Conservation (phyloP, 2,329 filamentous ascomycete species). For the Sclerotinia spermophila region DNA sequence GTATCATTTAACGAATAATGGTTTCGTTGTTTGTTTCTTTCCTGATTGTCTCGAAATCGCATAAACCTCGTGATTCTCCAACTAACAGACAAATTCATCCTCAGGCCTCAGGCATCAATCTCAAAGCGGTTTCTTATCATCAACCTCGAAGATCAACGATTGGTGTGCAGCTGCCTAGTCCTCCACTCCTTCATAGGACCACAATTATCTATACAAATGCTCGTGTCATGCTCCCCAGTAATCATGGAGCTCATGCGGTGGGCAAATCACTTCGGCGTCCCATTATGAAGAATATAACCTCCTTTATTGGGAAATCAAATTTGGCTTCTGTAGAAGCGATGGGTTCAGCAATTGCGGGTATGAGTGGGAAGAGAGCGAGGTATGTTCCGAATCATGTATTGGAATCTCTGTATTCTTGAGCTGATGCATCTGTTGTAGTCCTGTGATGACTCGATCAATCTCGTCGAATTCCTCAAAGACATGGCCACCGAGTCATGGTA, state of each 20-base stretch:
- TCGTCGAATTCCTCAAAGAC: constrained; percentile 26
- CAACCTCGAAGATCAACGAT: background rate
- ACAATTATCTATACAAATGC: constrained; percentile 1
- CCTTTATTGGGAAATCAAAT: constrained; percentile 24
- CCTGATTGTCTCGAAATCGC: background rate
- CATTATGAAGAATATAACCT: constrained; percentile 26
- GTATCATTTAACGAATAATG: background rate
- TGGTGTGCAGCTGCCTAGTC: constrained; percentile 2
- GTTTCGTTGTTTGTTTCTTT: constrained; percentile 1
- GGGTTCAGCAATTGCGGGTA: constrained; percentile 22
- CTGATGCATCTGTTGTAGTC: background rate
- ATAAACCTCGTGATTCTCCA: constrained; percentile 9
- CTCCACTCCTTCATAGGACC: constrained; percentile 11
- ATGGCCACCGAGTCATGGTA: constrained; percentile 41
- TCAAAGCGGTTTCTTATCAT: background rate
- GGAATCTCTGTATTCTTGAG: background rate
- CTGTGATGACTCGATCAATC: constrained; percentile 14
- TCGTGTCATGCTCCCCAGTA: constrained; percentile 36
- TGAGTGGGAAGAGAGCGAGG: constrained; percentile 24
- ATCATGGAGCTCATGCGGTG: constrained; percentile 38
- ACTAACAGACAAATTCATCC: background rate
- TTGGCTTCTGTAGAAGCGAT: constrained; percentile 24
- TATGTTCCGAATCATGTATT: constrained; percentile 16
- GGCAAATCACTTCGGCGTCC: constrained; percentile 30
- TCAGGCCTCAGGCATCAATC: constrained; percentile 14